Percentiles rank a stretch among this genome's conserved stretches.
phyloP scores from a whole-genome alignment of 495 filamentous ascomycete genomes.

The Penicillium argentinense region DNA sequence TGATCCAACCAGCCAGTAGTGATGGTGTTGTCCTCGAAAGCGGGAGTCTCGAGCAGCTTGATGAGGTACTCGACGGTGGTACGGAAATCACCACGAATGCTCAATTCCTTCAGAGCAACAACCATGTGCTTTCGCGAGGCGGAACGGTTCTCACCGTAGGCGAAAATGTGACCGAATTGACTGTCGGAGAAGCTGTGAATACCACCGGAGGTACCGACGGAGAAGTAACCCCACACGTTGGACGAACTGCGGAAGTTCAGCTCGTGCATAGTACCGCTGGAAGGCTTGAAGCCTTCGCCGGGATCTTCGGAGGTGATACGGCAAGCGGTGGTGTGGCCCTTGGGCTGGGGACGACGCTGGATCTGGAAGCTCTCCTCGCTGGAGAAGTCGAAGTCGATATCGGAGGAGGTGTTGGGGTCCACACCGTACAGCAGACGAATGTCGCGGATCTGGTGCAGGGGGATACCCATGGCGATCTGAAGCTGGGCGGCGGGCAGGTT shows the following conservation, averaged over 20 bases:
- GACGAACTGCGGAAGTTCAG: constrained; percentile 98
- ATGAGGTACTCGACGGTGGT: constrained; percentile 99
- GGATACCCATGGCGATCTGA: constrained; percentile 98
- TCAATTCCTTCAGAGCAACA: constrained; percentile 95
- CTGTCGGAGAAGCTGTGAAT: constrained; percentile 99
- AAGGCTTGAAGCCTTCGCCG: constrained; percentile 99
- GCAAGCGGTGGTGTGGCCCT: constrained; percentile 96
- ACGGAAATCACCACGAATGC: constrained; percentile 98
- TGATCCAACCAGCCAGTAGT: constrained; percentile 99
- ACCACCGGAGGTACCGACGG: constrained; percentile 90
- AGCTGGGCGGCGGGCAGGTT: constrained; percentile 96
- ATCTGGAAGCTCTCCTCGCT: constrained; percentile 78
- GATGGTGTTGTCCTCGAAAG: constrained; percentile 98
- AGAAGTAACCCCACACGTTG: constrained; percentile 99
- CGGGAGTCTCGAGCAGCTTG: constrained; percentile 96
- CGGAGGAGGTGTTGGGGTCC: constrained; percentile 78
- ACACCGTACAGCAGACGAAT: constrained; percentile 96
- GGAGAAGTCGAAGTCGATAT: constrained; percentile 97
- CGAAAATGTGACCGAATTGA: constrained; percentile 99
- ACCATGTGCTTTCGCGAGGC: constrained; percentile 99
- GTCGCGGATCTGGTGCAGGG: constrained; percentile 91
- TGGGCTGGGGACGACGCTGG: constrained; percentile 86
- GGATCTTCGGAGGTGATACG: constrained; percentile 99
- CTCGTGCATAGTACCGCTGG: constrained; percentile 97
- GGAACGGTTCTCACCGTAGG: constrained; percentile 93